Evolutionary conservation across 2,329 filamentous ascomycete species (phyloP).

Genomic region (Cercospora canescens): DNA sequence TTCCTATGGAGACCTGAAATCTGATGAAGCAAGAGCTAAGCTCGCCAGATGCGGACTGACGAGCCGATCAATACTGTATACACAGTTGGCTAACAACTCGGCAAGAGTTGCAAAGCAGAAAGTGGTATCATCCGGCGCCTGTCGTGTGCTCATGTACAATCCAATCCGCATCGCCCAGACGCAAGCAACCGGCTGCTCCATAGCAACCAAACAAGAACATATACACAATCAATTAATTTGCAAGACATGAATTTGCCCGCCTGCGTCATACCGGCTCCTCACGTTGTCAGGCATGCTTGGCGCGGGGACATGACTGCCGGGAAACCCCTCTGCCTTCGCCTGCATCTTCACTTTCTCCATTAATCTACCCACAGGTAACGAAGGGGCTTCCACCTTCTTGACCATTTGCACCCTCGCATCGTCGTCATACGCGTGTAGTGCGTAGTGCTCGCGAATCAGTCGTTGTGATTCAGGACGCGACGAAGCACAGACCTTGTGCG

Average conservation of each 20-base stretch:
- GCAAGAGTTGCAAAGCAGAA: not conserved
- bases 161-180: not conserved
- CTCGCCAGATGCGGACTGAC: not conserved
- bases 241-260: constrained; percentile 4
- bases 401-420: constrained; percentile 54
- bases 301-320: constrained; percentile 12
- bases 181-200: not conserved
- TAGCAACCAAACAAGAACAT: not conserved
- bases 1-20: not conserved
- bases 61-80: not conserved
- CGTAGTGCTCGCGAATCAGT: constrained; percentile 62
- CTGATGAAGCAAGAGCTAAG: not conserved
- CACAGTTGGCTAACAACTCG: not conserved
- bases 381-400: constrained; percentile 56
- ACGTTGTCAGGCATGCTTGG: constrained; percentile 16
- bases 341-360: constrained; percentile 46
- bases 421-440: constrained; percentile 59
- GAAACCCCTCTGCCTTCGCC: constrained; percentile 27
- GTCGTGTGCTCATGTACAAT: not conserved
- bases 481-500: constrained; percentile 64
- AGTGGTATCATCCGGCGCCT: not conserved
- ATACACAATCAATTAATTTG: constrained; percentile 14
- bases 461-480: constrained; percentile 56
- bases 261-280: constrained; percentile 15
- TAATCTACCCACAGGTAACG: constrained; percentile 45